phyloP scores from a whole-genome alignment of 2,329 filamentous ascomycete genomes.

The Beauveria caledonica region DNA sequence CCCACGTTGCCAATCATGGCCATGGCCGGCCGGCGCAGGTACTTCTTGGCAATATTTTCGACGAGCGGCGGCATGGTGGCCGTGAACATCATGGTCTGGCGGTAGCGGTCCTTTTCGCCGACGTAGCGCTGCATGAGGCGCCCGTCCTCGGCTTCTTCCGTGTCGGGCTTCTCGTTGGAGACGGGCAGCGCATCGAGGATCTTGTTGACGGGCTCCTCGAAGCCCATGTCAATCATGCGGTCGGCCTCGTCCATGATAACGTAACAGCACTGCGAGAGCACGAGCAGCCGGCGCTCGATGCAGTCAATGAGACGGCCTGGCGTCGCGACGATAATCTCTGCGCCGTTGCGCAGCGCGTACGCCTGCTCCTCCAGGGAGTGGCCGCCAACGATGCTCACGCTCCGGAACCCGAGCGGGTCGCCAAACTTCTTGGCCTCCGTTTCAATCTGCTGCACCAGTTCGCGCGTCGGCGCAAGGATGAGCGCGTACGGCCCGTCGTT shows the following conservation, averaged over 20 bases:
- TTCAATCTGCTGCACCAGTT: constrained; percentile 96
- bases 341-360: constrained; percentile 81
- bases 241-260: constrained; percentile 99
- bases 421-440: constrained; percentile 90
- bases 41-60: constrained; percentile 94
- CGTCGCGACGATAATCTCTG: constrained; percentile 97
- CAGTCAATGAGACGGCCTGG: constrained; percentile 95
- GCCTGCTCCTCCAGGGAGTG: constrained; percentile 92
- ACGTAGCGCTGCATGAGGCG: constrained; percentile 76
- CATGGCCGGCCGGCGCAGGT: constrained; percentile 84
- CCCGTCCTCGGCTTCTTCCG: constrained; percentile 80
- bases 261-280: constrained; percentile 94
- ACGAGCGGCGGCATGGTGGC: constrained; percentile 92
- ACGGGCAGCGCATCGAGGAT: constrained; percentile 93
- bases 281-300: constrained; percentile 84
- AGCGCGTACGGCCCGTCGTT: constrained; percentile 97
- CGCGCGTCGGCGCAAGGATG: constrained; percentile 90
- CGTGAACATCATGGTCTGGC: constrained; percentile 99
- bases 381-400: constrained; percentile 96
- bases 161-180: constrained; percentile 89
- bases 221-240: constrained; percentile 97
- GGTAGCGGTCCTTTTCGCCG: constrained; percentile 68
- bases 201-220: constrained; percentile 95
- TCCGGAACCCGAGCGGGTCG: constrained; percentile 80
- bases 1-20: constrained; percentile 91